phyloP scores from a whole-genome alignment of 371 early-diverging fungal genomes.

The Mortierella sp. region DNA sequence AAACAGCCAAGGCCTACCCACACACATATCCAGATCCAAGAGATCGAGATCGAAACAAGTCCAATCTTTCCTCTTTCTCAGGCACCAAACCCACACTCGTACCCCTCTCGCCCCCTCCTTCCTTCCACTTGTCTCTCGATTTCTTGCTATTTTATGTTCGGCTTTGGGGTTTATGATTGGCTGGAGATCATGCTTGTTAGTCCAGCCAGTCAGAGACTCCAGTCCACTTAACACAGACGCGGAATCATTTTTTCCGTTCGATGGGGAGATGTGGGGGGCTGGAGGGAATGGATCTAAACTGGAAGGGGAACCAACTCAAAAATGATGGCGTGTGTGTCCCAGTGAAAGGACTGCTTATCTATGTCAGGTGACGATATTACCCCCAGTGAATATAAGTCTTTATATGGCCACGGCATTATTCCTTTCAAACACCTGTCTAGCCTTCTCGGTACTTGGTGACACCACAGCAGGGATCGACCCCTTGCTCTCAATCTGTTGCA shows the following conservation, averaged over 20 bases:
- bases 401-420: background rate
- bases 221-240: background rate
- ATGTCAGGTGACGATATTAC: background rate
- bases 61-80: too few relatives aligned
- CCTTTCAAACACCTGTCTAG: background rate
- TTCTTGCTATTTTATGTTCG: background rate
- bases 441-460: background rate
- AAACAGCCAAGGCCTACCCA: too few relatives aligned
- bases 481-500: background rate
- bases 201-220: slow-evolving; percentile 5
- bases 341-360: background rate
- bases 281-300: background rate
- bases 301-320: background rate
- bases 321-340: too few relatives aligned
- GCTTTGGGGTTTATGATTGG: background rate
- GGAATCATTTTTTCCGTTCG: background rate
- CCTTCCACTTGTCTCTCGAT: background rate
- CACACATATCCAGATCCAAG: too few relatives aligned
- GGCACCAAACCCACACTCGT: too few relatives aligned
- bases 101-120: background rate
- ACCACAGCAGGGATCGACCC: background rate
- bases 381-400: background rate
- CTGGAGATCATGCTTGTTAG: background rate
- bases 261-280: background rate
- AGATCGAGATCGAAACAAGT: too few relatives aligned